These are phyloP conservation scores for Leishmania tropica DNA, from an alignment of 208 protist species.

Conservation along the genomic window DNA sequence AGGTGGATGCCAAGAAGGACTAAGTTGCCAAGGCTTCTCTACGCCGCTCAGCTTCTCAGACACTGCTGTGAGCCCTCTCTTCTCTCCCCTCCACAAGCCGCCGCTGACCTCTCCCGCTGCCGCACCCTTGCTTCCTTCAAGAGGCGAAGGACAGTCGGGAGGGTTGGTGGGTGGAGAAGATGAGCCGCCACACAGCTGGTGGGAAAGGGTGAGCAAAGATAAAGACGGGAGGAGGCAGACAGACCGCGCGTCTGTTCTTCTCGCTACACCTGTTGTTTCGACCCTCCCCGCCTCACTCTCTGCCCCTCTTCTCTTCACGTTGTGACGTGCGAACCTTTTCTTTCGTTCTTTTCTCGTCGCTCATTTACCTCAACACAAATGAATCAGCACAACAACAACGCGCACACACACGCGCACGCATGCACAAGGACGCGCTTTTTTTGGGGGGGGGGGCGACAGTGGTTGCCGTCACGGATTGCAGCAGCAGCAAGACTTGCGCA, in stretches of 20 bases:
- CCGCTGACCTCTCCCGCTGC: not conserved
- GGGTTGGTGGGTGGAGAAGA: not conserved
- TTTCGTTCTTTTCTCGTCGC: not conserved
- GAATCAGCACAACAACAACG: not conserved
- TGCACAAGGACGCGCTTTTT: not conserved
- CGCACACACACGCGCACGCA: not conserved
- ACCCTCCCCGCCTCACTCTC: not conserved
- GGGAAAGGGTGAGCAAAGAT: not conserved
- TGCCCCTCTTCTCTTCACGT: not conserved
- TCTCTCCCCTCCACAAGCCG: not conserved
- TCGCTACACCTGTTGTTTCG: not conserved
- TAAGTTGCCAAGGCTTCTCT: slow-evolving; percentile 4
- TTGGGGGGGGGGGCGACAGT: not conserved
- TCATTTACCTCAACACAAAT: not conserved
- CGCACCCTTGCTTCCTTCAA: not conserved
- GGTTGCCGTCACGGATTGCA: not conserved
- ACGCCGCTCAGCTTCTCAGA: not conserved
- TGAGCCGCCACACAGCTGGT: not conserved
- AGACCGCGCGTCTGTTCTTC: not conserved
- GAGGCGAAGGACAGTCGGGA: not conserved
- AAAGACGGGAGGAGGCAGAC: not conserved
- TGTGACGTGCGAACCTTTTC: not conserved
- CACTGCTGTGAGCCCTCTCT: not conserved
- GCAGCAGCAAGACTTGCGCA: not conserved
- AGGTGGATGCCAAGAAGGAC: slow-evolving; percentile 64